A percentile compares a stretch with the other conserved stretches of the same genome.
phyloP scores from a whole-genome alignment of 495 filamentous ascomycete species.

The Tuber umbilicatum region DNA sequence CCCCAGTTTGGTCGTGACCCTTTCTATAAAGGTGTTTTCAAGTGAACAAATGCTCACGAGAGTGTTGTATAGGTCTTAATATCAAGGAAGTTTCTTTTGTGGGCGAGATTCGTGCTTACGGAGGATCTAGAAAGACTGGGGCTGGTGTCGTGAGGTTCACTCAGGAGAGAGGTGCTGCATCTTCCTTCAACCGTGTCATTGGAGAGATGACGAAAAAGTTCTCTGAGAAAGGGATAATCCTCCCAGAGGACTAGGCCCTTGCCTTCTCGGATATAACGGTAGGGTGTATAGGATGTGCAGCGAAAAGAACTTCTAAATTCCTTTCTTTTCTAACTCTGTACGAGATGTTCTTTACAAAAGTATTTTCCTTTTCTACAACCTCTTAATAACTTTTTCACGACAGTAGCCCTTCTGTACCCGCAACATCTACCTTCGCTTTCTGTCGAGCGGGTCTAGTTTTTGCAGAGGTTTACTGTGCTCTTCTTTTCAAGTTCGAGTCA shows the following conservation, averaged over 20 bases:
- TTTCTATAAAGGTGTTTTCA: slow-evolving; percentile 4
- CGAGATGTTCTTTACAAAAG: not conserved
- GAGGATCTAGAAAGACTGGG: slow-evolving; percentile 64
- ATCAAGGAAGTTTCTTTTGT: slow-evolving; percentile 53
- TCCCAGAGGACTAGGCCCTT: not conserved
- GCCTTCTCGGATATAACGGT: not conserved
- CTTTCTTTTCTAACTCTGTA: not conserved
- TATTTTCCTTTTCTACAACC: not conserved
- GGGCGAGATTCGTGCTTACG: slow-evolving; percentile 73
- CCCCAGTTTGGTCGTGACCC: slow-evolving; percentile 12
- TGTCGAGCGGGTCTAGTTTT: not conserved
- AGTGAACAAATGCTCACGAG: not conserved
- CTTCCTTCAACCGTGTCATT: slow-evolving; percentile 75
- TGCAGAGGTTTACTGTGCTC: not conserved
- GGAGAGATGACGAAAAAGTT: slow-evolving; percentile 53
- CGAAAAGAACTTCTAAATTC: not conserved
- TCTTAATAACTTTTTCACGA: not conserved
- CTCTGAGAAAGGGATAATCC: slow-evolving; percentile 1
- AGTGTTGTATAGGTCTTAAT: slow-evolving; percentile 26
- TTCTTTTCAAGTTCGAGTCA: not conserved
- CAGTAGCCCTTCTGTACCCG: not conserved
- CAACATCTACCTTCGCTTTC: not conserved
- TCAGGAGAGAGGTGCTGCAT: slow-evolving; percentile 79
- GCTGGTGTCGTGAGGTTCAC: slow-evolving; percentile 72
- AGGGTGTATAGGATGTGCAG: not conserved